These are phyloP conservation scores for Aspergillus asperescens DNA, from an alignment of 495 filamentous ascomycete genomes.

Conservation along the genomic window DNA sequence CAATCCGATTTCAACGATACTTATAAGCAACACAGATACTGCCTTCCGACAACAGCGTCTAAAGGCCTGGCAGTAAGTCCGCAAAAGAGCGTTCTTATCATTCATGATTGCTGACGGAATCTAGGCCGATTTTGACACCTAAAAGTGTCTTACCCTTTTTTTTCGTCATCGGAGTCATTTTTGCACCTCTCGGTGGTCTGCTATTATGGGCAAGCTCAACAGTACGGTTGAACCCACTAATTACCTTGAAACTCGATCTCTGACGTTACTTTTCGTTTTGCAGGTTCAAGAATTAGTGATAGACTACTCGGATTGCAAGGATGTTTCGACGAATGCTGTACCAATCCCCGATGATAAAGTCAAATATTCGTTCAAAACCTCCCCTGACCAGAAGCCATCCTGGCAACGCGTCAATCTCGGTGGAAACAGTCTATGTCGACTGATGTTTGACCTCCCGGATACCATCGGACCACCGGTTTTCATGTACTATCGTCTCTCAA, in stretches of 20 bases:
- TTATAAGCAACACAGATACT: conserved; percentile 55
- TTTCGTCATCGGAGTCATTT: conserved; percentile 78
- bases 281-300: conserved; percentile 87
- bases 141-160: conserved; percentile 90
- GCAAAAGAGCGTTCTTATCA: background rate
- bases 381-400: conserved; percentile 26
- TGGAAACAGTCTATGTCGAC: conserved; percentile 48
- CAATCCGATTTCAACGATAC: conserved; percentile 6
- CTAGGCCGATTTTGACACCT: conserved; percentile 82
- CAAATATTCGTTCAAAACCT: conserved; percentile 59
- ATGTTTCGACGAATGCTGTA: conserved; percentile 27
- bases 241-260: conserved; percentile 1
- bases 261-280: conserved; percentile 10
- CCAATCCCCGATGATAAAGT: conserved; percentile 50
- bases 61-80: conserved; percentile 87
- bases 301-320: conserved; percentile 80
- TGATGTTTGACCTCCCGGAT: conserved; percentile 75
- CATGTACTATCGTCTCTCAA: conserved; percentile 90
- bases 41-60: conserved; percentile 87
- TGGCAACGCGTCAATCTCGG: conserved; percentile 29
- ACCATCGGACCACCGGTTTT: conserved; percentile 72
- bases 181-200: conserved; percentile 80
- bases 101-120: conserved; percentile 3
- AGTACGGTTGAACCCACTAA: conserved; percentile 36
- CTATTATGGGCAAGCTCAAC: conserved; percentile 75